Percentiles rank a stretch among this genome's conserved stretches.
Conservation (phyloP, 495 filamentous ascomycete species). For the Penicillium manginii region DNA sequence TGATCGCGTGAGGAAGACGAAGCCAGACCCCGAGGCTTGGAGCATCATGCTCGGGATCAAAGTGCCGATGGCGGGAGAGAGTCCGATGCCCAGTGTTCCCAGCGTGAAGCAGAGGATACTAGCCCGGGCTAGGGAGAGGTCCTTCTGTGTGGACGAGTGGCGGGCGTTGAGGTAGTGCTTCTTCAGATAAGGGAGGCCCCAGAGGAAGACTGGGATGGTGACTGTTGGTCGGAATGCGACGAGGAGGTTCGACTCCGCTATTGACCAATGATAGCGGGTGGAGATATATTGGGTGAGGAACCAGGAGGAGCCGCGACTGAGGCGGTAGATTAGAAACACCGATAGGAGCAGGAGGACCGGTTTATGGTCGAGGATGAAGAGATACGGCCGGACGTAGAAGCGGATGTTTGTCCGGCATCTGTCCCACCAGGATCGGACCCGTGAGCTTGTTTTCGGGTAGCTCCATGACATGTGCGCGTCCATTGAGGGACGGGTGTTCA, state of each 20-base stretch:
- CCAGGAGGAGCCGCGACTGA: constrained; percentile 53
- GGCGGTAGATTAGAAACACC: constrained; percentile 55
- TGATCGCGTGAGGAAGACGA: constrained; percentile 51
- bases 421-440: constrained; percentile 18
- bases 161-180: constrained; percentile 18
- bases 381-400: constrained; percentile 39
- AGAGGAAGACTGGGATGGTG: constrained; percentile 55
- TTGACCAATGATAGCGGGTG: constrained; percentile 56
- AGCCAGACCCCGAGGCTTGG: constrained; percentile 52
- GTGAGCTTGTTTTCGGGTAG: constrained; percentile 18
- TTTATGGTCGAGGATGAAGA: constrained; percentile 50
- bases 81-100: constrained; percentile 51
- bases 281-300: constrained; percentile 62
- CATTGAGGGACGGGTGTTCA: constrained; percentile 13
- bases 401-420: constrained; percentile 21
- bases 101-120: constrained; percentile 51
- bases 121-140: constrained; percentile 54
- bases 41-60: constrained; percentile 51
- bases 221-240: constrained; percentile 53
- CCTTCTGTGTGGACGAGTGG: constrained; percentile 44
- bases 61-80: constrained; percentile 42
- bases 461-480: constrained; percentile 27
- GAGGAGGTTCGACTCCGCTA: constrained; percentile 59
- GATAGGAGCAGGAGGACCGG: constrained; percentile 50
- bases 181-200: constrained; percentile 48